Evolutionary conservation across 2,329 filamentous ascomycete species (phyloP), one percentile per base, ranked within the genome.

Genomic region (Coccinonectria pachysandricola): DNA sequence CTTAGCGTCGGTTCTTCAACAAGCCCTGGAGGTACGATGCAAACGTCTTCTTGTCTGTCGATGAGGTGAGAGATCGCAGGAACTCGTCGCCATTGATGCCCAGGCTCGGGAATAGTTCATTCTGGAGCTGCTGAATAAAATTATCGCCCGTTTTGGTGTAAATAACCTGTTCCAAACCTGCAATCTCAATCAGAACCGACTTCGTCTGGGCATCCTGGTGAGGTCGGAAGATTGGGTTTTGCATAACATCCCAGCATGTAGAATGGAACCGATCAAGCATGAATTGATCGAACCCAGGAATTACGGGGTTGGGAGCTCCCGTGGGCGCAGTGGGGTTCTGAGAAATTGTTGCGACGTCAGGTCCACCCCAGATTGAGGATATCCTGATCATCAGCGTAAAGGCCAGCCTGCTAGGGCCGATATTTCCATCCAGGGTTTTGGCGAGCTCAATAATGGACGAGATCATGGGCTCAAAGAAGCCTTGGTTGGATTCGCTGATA

Each of bases 211-310:
- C 86, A 51, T 98, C 91, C 28, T 62, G 58, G 37, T 77, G 76
- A 1, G 84, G 75, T 38, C 80, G 80, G 65, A 96, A 95, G 12
- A 69, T 69, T 5, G 79, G 66, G 22, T 87, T 80, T 19, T 74
- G 75, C 18, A 93, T 74, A 6, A 96, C 76, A 20, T 83, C 80
- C 91, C 91, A 98, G 52, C 82, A 87, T 6, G 92, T 68, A 0
- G 82, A 72, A 32, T 93, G 88, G 60, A 98, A 94, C 12, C 81
- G 74, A 21, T 82, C 75, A 32, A 96, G 81, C 56, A 94, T 80
- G 57, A 94, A 96, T 30, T 73, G 71, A 43, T 94, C 86, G 50
- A 98, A 98, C 6, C 91, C 88, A 3, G 87, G 83, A 15, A 98
- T 75, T 11, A 57, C 59, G 8, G 75, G 74, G 8, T 57, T 52